Evolutionary conservation across 116 monocot genomes (phyloP).

Genomic region (Zostera marina): DNA sequence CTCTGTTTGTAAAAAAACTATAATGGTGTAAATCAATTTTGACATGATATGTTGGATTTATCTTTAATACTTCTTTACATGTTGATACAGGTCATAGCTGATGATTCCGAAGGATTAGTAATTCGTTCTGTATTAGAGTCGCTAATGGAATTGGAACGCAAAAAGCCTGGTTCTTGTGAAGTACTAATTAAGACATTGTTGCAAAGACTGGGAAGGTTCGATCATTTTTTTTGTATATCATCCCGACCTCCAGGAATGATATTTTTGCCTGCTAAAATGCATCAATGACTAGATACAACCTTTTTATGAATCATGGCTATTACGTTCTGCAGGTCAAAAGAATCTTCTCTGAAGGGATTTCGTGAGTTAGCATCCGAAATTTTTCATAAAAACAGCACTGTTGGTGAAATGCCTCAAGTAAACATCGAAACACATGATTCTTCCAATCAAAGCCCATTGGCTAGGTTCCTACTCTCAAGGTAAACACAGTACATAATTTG

Average conservation of each 20-base stretch:
- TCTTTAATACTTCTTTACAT: conserved; percentile 1
- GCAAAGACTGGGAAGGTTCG: conserved; percentile 60
- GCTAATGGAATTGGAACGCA: conserved; percentile 43
- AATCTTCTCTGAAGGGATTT: conserved; percentile 54
- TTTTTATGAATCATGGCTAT: no score
- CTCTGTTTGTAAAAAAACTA: no score
- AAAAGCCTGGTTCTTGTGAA: conserved; percentile 61
- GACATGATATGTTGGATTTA: not conserved
- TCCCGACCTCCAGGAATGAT: no score
- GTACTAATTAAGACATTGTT: conserved; percentile 38
- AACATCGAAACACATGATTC: conserved; percentile 21
- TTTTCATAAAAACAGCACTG: conserved; percentile 23
- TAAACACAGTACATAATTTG: conserved; percentile 4
- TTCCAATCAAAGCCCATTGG: conserved; percentile 51
- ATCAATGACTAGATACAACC: no score
- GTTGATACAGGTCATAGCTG: conserved; percentile 29
- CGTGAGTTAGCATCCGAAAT: conserved; percentile 32
- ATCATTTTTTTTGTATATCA: conserved; percentile 2
- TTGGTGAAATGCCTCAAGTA: conserved; percentile 12
- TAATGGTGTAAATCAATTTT: not conserved
- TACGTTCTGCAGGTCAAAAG: conserved; percentile 37
- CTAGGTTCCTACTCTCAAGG: conserved; percentile 87
- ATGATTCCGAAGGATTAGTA: conserved; percentile 27
- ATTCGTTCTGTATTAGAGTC: conserved; percentile 31
- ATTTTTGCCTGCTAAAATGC: not conserved